These are phyloP conservation scores for Nitzschia sp. DNA, from an alignment of 108 stramenopile species.

Conservation along the genomic window DNA sequence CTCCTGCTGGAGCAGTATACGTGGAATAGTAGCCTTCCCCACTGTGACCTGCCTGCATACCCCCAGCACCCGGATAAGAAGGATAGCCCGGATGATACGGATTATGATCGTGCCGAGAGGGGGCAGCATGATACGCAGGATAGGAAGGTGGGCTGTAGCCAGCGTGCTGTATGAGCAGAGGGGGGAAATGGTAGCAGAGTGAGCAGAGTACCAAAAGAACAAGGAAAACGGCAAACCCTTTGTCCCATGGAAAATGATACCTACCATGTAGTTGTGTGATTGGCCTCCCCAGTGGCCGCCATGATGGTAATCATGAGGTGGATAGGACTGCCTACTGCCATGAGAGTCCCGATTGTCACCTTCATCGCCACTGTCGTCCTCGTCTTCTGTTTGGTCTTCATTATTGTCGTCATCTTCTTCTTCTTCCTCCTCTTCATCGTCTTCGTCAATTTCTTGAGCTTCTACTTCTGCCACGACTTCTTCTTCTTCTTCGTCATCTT, in stretches of 20 bases:
- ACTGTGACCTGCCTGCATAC: constrained; percentile 9
- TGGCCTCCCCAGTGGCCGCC: not conserved
- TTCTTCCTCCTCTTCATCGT: constrained; percentile 11
- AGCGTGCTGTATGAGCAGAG: not conserved
- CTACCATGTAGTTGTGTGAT: not conserved
- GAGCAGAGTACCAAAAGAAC: too few relatives aligned
- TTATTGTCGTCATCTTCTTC: constrained; percentile 6
- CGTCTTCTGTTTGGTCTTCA: not conserved
- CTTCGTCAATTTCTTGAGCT: constrained; percentile 4
- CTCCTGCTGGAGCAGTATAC: constrained; percentile 3
- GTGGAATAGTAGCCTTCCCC: constrained; percentile 12
- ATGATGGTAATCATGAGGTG: not conserved
- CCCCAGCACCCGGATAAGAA: constrained; percentile 2
- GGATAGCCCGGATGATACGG: not conserved
- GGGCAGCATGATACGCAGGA: not conserved
- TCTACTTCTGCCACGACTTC: not conserved
- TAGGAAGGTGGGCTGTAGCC: constrained; percentile 4
- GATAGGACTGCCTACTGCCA: not conserved
- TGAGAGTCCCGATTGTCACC: constrained; percentile 7
- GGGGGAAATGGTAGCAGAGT: not conserved
- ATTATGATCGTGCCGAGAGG: not conserved
- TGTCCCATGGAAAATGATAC: too few relatives aligned
- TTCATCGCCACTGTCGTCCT: constrained; percentile 7
- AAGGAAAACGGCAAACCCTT: too few relatives aligned
- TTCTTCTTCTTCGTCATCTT: constrained; percentile 6